These are phyloP conservation scores for Geotrichum klebahnii DNA, from an alignment of 1,139 yeast species.

Conservation along the genomic window DNA sequence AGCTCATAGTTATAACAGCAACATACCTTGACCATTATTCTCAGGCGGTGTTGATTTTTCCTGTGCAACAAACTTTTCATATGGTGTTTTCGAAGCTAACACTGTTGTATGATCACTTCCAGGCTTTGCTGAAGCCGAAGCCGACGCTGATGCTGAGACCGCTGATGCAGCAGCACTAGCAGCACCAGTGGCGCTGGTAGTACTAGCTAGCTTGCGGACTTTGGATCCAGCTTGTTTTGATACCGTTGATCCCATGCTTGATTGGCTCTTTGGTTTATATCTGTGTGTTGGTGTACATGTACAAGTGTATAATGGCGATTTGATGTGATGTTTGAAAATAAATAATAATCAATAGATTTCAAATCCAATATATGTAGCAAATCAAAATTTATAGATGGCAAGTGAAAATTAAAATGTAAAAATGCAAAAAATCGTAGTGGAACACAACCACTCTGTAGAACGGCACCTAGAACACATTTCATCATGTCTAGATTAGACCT, in stretches of 20 bases:
- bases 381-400: too few species aligned
- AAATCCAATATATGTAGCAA: too few species aligned
- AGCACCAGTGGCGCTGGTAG: neutral
- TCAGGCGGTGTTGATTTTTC: neutral
- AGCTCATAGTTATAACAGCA: neutral
- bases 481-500: too few species aligned
- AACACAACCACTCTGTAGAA: too few species aligned
- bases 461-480: too few species aligned
- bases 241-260: slow-evolving; percentile 15
- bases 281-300: neutral
- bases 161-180: neutral
- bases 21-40: neutral
- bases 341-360: too few species aligned
- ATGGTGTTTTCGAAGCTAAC: slow-evolving; percentile 6
- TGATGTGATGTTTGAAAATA: too few species aligned
- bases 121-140: too few species aligned
- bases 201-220: slow-evolving; percentile 1
- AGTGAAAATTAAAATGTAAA: too few species aligned
- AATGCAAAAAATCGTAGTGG: too few species aligned
- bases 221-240: slow-evolving; percentile 16
- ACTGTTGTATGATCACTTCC: too few species aligned
- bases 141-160: neutral
- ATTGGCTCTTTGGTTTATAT: neutral
- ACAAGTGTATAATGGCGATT: too few species aligned
- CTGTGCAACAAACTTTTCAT: slow-evolving; percentile 9